Conservation (phyloP, 2,329 filamentous ascomycete genomes). For the Clonostachys chloroleuca region DNA sequence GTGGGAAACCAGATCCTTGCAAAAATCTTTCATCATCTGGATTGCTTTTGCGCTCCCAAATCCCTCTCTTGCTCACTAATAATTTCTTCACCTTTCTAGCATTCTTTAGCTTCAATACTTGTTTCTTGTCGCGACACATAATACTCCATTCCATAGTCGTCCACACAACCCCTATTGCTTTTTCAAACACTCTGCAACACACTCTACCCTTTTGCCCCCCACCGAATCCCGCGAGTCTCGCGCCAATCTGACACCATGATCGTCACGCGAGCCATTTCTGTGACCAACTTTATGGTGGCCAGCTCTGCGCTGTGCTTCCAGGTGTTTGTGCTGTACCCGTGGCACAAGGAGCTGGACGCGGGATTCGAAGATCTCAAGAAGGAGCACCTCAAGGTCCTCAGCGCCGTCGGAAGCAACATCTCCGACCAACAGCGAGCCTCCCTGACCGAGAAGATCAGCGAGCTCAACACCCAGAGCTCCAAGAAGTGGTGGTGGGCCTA, state of each 20-base stretch:
- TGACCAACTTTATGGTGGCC: conserved; percentile 64
- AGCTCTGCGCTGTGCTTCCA: conserved; percentile 63
- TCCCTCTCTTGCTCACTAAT: too few relatives aligned
- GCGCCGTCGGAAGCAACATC: conserved; percentile 19
- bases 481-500: conserved; percentile 10
- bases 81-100: too few relatives aligned
- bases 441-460: conserved; percentile 4
- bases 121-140: too few relatives aligned
- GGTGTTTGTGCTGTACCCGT: conserved; percentile 66
- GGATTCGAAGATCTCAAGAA: conserved; percentile 55
- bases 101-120: too few relatives aligned
- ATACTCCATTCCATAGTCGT: too few relatives aligned
- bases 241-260: conserved; percentile 1
- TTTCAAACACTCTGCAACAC: too few relatives aligned
- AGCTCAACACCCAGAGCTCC: conserved; percentile 6
- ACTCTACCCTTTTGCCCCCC: too few relatives aligned
- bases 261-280: conserved; percentile 43
- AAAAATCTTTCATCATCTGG: too few relatives aligned
- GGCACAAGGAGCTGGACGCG: conserved; percentile 62
- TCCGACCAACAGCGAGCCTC: conserved; percentile 4
- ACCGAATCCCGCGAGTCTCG: too few relatives aligned
- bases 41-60: too few relatives aligned
- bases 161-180: too few relatives aligned
- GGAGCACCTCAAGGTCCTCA: conserved; percentile 45
- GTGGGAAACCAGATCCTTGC: too few relatives aligned